These are phyloP conservation scores for Boletus mariae DNA, from an alignment of 1,284 basidiomycete genomes.

Conservation along the genomic window DNA sequence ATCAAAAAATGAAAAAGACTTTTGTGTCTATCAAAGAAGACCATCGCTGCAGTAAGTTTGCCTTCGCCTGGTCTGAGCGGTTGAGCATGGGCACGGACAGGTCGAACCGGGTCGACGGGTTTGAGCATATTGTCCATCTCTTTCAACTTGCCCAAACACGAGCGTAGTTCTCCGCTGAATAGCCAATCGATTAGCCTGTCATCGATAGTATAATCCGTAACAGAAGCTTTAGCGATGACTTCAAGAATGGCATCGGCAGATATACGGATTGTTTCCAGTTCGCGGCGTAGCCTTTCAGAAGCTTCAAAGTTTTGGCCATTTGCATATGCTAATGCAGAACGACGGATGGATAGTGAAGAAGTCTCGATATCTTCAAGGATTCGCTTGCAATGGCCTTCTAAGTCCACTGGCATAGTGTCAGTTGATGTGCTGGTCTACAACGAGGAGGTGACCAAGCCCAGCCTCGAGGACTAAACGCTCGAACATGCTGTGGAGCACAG, in stretches of 20 bases:
- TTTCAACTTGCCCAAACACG: neutral
- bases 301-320: neutral
- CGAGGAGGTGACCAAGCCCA: no score
- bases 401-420: neutral
- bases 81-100: no score
- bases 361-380: neutral
- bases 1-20: neutral
- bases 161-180: neutral
- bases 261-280: neutral
- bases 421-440: no score
- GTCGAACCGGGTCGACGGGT: no score
- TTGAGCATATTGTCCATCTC: neutral
- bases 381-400: neutral
- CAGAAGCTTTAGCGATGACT: neutral
- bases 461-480: no score
- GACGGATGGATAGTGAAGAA: neutral
- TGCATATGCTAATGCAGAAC: neutral
- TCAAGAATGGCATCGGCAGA: neutral
- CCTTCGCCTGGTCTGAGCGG: neutral
- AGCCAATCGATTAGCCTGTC: neutral
- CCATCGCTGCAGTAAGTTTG: neutral
- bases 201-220: neutral
- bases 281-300: neutral
- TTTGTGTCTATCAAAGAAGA: neutral
- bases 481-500: no score